Evolutionary conservation across 139 green algal genomes (phyloP).

Genomic region (Picochlorum sp.): DNA sequence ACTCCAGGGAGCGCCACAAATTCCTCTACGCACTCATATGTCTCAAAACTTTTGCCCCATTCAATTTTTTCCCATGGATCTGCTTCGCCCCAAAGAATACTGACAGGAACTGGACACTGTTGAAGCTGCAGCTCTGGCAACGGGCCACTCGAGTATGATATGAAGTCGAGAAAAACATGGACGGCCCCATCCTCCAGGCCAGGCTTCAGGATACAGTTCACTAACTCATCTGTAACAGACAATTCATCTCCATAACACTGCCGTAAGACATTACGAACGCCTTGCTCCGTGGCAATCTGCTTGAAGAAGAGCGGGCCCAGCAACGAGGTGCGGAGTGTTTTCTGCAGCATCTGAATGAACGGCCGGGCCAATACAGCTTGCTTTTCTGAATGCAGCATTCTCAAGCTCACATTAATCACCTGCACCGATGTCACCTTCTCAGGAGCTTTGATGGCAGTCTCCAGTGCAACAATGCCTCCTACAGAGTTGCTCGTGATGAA

Average conservation of each 20-base stretch:
- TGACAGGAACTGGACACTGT: slow-evolving; percentile 49
- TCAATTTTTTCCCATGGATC: slow-evolving; percentile 86
- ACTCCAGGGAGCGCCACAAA: slow-evolving; percentile 77
- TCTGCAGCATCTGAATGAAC: slow-evolving; percentile 63
- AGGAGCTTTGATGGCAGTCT: slow-evolving; percentile 43
- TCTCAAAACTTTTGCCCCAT: slow-evolving; percentile 51
- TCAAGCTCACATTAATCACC: slow-evolving; percentile 74
- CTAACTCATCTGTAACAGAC: slow-evolving; percentile 86
- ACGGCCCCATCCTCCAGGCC: slow-evolving; percentile 76
- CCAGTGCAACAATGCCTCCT: slow-evolving; percentile 40
- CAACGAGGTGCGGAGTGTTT: slow-evolving; percentile 53
- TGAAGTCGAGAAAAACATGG: slow-evolving; percentile 97
- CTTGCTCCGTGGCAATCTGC: slow-evolving; percentile 55
- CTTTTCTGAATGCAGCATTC: slow-evolving; percentile 50
- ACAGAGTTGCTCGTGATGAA: slow-evolving; percentile 78
- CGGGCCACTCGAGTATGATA: slow-evolving; percentile 81
- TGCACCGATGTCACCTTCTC: slow-evolving; percentile 61
- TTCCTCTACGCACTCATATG: slow-evolving; percentile 56
- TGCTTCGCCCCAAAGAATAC: slow-evolving; percentile 78
- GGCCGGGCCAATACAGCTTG: slow-evolving; percentile 48
- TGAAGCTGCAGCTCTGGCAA: slow-evolving; percentile 83
- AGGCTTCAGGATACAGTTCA: slow-evolving; percentile 81
- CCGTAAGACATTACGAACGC: slow-evolving; percentile 71
- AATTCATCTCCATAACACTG: slow-evolving; percentile 79
- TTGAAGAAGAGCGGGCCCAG: slow-evolving; percentile 69